These are phyloP conservation scores for Vicia faba DNA, from an alignment of 306 rosid genomes.

Conservation along the genomic window DNA sequence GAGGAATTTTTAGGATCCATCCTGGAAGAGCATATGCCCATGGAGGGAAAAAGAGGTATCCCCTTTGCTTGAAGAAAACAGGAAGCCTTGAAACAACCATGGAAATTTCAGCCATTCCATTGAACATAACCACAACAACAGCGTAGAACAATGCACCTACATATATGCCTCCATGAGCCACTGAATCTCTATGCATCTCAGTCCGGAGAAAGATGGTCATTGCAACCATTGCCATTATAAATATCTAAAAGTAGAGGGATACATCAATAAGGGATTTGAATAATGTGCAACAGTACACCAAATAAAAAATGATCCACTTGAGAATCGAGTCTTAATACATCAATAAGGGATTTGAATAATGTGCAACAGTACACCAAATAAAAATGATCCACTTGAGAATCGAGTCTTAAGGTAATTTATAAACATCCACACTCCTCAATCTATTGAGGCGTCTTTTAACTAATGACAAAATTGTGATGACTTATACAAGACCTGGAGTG, in stretches of 20 bases:
- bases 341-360: not conserved
- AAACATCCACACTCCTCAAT: not conserved
- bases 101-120: conserved; percentile 60
- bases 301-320: not conserved
- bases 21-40: conserved; percentile 67
- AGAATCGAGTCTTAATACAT: not conserved
- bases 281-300: not conserved
- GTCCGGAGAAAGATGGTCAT: conserved; percentile 62
- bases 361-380: not conserved
- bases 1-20: conserved; percentile 62
- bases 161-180: conserved; percentile 53
- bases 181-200: conserved; percentile 59
- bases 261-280: not conserved
- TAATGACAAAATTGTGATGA: not conserved
- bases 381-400: not conserved
- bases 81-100: conserved; percentile 58
- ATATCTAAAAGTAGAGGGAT: conserved; percentile 30
- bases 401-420: no score
- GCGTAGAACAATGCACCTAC: conserved; percentile 55
- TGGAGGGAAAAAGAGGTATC: conserved; percentile 59
- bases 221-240: conserved; percentile 48
- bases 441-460: not conserved
- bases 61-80: conserved; percentile 67
- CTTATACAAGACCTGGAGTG: not conserved
- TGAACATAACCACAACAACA: conserved; percentile 50